Base-by-base conservation (phyloP, 352 stramenopile genomes). In the Phytophthora kernoviae region DNA sequence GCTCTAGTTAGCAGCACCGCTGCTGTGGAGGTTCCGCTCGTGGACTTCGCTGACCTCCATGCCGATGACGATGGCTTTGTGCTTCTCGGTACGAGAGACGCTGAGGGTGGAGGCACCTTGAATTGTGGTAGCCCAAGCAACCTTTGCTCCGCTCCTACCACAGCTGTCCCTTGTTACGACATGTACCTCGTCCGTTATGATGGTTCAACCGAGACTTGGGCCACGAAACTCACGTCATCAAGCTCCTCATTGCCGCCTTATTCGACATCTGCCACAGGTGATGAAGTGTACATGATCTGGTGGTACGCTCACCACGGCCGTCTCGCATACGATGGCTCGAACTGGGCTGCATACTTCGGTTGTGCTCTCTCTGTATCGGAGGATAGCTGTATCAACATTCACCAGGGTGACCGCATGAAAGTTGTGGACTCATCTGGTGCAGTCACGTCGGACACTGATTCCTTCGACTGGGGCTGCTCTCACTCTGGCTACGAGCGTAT, bases 281-380 rank as follows among this genome's bases (percentile, higher is more conserved):
- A 59, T 0, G 48, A 81, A 32, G 73, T 79, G 42, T 81, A 52
- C 43, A 77, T 77, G 65, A 70, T 81, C 56, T 81, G 65, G 68
- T 81, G 73, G 73, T 81, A 81, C 59, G 69, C 73, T 1, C 73
- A 81, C 50, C 73, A 81, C 57, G 73, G 73, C 11, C 73, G 73
- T 15, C 73, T 81, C 37, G 68, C 68, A 24, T 81, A 51, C 54
- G 73, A 81, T 42, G 68, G 68, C 42, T 69, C 65, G n/a, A 78
- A 81, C 73, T 81, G 73, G 73, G 73, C 69, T 12, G 65, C 73
- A 39, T 81, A 79, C 62, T 81, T 79, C 34, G 73, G 73, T 17
- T 62, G 63, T 1, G 68, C 73, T 2, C 67, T 81, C 57, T 81
- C 73, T 8, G 70, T 63, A 15, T 77, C 68, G 2, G 48, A 81